Evolutionary conservation across 768 basidiomycete genomes (phyloP).

Genomic region (Lactifluus volemus): DNA sequence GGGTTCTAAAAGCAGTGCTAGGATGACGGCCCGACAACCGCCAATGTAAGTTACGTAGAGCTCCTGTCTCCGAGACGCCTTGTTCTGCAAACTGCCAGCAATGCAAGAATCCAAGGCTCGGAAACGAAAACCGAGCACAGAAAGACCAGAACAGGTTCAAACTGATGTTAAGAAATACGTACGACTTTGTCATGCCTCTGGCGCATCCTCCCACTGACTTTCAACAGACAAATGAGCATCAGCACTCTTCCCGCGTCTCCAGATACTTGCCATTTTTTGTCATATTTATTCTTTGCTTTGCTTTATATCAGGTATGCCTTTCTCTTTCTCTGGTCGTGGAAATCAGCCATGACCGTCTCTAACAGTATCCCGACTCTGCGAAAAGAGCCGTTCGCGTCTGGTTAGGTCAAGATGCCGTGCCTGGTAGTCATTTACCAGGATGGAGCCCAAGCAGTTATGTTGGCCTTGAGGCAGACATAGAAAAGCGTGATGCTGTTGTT

Average conservation of each 20-base stretch:
- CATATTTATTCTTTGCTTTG: not conserved
- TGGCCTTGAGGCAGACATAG: slow-evolving; percentile 46
- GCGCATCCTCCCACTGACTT: not conserved
- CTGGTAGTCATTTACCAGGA: slow-evolving; percentile 18
- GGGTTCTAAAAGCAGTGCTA: not conserved
- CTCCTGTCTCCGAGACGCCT: too few relatives aligned
- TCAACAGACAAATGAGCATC: not conserved
- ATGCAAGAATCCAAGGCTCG: slow-evolving; percentile 1
- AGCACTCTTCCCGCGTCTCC: not conserved
- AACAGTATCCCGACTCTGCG: slow-evolving; percentile 4
- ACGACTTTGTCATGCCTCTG: not conserved
- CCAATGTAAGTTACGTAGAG: too few relatives aligned
- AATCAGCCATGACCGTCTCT: not conserved
- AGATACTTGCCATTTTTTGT: not conserved
- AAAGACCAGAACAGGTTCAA: not conserved
- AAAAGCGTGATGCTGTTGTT: slow-evolving; percentile 61
- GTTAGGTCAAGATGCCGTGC: not conserved
- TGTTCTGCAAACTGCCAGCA: not conserved
- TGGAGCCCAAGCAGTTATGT: slow-evolving; percentile 9
- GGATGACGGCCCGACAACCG: not conserved
- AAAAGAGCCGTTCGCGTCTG: not conserved
- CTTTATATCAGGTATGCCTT: slow-evolving; percentile 7
- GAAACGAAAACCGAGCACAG: not conserved
- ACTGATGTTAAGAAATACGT: not conserved
- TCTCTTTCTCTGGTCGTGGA: not conserved